A percentile compares a stretch with the other conserved stretches of the same genome.
Evolutionary conservation across 345 rosid species (phyloP).

Genomic region (Reutealis trisperma): DNA sequence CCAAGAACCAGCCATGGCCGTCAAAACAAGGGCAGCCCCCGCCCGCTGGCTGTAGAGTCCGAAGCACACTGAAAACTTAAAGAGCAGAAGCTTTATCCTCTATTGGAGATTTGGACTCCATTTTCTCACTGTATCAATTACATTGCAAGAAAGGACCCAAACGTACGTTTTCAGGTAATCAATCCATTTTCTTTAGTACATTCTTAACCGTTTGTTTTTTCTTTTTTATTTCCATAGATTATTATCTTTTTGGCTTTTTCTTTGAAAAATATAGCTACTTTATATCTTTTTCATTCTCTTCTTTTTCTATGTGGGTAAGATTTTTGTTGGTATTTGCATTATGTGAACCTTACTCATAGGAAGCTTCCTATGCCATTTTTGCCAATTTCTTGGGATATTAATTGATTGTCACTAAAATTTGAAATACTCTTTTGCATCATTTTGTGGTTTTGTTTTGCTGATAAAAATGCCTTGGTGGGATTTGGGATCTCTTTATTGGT

Average conservation of each 20-base stretch:
- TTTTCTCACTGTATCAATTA: too few species aligned
- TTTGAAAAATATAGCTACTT: not conserved
- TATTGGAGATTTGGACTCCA: too few species aligned
- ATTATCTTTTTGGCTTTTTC: not conserved
- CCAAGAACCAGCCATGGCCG: too few species aligned
- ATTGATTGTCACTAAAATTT: not conserved
- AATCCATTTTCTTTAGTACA: not conserved
- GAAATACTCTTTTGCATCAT: slow-evolving; percentile 1
- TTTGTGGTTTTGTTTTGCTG: slow-evolving; percentile 14
- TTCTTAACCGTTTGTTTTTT: not conserved
- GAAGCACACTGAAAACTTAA: too few species aligned
- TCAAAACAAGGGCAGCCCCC: too few species aligned
- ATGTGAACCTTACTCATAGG: slow-evolving; percentile 1
- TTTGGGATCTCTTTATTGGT: slow-evolving; percentile 28
- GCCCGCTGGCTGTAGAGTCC: too few species aligned
- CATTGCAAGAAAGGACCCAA: not conserved
- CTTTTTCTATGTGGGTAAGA: not conserved
- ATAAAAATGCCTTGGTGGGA: slow-evolving; percentile 38
- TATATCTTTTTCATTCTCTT: not conserved
- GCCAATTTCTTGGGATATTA: not conserved
- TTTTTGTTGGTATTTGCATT: too few species aligned
- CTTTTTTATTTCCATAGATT: not conserved
- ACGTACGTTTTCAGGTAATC: not conserved
- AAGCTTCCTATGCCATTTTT: slow-evolving; percentile 11
- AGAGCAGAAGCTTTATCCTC: too few species aligned